Conservation (phyloP, 148 eudicot genomes). For the Fallopia convolvulus region DNA sequence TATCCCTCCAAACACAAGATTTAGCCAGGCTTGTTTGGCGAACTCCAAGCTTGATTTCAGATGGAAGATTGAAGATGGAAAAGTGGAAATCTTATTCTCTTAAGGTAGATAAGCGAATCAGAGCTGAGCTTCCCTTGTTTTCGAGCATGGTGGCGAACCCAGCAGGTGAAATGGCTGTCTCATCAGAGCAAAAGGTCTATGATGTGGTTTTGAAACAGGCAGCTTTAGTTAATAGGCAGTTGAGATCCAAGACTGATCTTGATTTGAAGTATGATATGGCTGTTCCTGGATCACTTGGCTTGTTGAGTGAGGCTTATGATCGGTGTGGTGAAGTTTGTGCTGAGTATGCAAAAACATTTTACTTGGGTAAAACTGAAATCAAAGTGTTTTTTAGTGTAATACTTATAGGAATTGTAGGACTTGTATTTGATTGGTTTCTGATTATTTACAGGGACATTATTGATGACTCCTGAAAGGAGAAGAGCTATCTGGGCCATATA, state of each 20-base stretch:
- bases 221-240: constrained; percentile 55
- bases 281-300: constrained; percentile 61
- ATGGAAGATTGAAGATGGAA: constrained; percentile 24
- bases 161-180: constrained; percentile 49
- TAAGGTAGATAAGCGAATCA: constrained; percentile 29
- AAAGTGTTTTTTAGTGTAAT: not conserved
- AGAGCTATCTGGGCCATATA: constrained; percentile 98
- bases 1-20: constrained; percentile 17
- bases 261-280: constrained; percentile 81
- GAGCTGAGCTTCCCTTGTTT: constrained; percentile 26
- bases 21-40: constrained; percentile 18
- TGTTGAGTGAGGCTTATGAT: constrained; percentile 73
- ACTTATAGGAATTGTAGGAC: not conserved
- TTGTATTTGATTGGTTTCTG: constrained; percentile 12
- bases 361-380: constrained; percentile 19
- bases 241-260: constrained; percentile 38
- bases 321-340: constrained; percentile 83
- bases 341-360: constrained; percentile 84
- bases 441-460: constrained; percentile 53
- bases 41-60: constrained; percentile 14
- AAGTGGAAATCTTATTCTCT: constrained; percentile 27
- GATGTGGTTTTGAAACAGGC: constrained; percentile 95
- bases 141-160: constrained; percentile 72
- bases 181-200: constrained; percentile 93
- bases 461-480: constrained; percentile 87